Conservation (phyloP, 805 yeast genomes). For the Barnettozyma vustinii region DNA sequence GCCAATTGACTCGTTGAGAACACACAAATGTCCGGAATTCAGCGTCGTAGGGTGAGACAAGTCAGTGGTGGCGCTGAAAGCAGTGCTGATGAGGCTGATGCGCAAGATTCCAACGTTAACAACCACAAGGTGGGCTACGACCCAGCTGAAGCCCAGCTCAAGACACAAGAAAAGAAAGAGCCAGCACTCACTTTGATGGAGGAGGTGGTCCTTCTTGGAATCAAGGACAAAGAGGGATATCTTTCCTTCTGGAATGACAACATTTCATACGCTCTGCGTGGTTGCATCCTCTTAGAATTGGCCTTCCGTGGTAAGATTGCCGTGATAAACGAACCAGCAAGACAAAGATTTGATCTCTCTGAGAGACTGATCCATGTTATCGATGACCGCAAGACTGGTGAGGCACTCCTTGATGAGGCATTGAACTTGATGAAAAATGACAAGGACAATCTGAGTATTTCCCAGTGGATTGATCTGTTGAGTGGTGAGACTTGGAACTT, state of each 20-base stretch:
- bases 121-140: constrained; percentile 77
- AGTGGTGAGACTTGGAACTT: constrained; percentile 98
- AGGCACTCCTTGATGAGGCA: constrained; percentile 90
- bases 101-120: constrained; percentile 16
- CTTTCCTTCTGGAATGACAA: constrained; percentile 97
- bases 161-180: constrained; percentile 28
- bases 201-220: constrained; percentile 87
- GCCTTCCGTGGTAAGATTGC: constrained; percentile 87
- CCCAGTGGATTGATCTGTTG: constrained; percentile 89
- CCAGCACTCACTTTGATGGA: constrained; percentile 93
- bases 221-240: constrained; percentile 94
- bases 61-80: constrained; percentile 16
- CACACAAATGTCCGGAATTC: constrained; percentile 48
- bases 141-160: constrained; percentile 47
- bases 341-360: constrained; percentile 80
- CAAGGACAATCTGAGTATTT: constrained; percentile 70
- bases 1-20: neutral
- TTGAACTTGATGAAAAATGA: constrained; percentile 83
- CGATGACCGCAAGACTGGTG: constrained; percentile 87
- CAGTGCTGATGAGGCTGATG: constrained; percentile 4
- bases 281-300: constrained; percentile 86
- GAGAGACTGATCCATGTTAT: constrained; percentile 86
- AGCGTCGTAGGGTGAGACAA: constrained; percentile 66
- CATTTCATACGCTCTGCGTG: constrained; percentile 92
- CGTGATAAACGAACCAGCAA: constrained; percentile 86